phyloP scores from a whole-genome alignment of 1,139 yeast species.

The Yamadazyma triangularis region DNA sequence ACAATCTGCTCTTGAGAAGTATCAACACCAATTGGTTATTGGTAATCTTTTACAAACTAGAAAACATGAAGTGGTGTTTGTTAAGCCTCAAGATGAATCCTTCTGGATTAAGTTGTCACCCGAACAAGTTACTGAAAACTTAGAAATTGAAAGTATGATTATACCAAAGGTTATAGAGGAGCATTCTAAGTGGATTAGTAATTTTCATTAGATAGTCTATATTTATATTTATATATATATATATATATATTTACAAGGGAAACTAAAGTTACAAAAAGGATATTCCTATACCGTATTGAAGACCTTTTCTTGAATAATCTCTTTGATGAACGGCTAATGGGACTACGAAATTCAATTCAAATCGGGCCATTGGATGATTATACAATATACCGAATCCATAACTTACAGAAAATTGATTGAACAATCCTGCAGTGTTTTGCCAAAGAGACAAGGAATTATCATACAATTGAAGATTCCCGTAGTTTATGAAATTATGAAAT shows the following conservation, averaged over 20 bases:
- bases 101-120: conserved; percentile 51
- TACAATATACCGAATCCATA: conserved; percentile 76
- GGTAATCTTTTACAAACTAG: conserved; percentile 91
- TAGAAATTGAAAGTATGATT: conserved; percentile 71
- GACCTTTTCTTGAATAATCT: conserved; percentile 75
- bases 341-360: conserved; percentile 80
- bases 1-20: conserved; percentile 69
- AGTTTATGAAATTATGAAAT: conserved; percentile 66
- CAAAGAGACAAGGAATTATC: neutral
- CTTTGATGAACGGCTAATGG: conserved; percentile 64
- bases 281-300: conserved; percentile 90
- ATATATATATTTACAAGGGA: neutral
- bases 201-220: too few relatives aligned
- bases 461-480: conserved; percentile 51
- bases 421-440: conserved; percentile 21
- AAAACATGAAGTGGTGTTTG: conserved; percentile 84
- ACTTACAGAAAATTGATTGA: conserved; percentile 44
- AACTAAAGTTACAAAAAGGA: too few relatives aligned
- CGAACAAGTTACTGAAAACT: conserved; percentile 30
- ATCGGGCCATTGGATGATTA: conserved; percentile 85
- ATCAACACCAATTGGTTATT: conserved; percentile 90
- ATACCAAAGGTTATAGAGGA: conserved; percentile 66
- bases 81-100: conserved; percentile 43
- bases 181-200: conserved; percentile 59
- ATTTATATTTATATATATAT: neutral